phyloP scores from a whole-genome alignment of 2,329 filamentous ascomycete genomes.

The Calonectria naviculata region DNA sequence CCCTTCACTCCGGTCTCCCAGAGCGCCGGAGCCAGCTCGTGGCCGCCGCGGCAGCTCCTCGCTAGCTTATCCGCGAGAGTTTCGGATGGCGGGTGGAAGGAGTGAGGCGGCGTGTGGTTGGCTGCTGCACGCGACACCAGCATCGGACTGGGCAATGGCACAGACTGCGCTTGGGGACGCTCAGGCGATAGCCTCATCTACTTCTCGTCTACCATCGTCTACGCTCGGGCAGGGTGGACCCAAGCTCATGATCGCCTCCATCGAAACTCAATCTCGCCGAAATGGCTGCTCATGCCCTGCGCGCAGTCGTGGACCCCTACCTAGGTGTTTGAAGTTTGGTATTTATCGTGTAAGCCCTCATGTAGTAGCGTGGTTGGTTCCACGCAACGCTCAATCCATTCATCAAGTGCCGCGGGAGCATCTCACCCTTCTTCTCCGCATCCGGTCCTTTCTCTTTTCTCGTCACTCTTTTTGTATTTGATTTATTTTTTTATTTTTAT shows the following conservation, averaged over 20 bases:
- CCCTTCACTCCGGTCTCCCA: neutral
- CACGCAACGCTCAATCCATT: neutral
- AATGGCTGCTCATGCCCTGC: neutral
- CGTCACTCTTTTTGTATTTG: neutral
- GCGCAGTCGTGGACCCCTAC: neutral
- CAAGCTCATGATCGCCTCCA: neutral
- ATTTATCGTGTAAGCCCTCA: conserved; percentile 10
- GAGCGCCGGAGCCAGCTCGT: neutral
- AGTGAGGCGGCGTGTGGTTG: neutral
- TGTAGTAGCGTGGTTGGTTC: neutral
- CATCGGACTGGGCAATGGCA: neutral
- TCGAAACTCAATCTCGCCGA: neutral
- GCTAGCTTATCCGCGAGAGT: conserved; percentile 3
- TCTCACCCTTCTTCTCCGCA: neutral
- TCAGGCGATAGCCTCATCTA: conserved; percentile 1
- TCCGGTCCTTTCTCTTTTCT: neutral
- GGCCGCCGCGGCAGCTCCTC: neutral
- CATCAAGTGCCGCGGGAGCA: neutral
- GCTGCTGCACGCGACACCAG: neutral
- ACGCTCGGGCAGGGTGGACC: neutral
- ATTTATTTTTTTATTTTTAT: neutral
- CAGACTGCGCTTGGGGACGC: conserved; percentile 8
- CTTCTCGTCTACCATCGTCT: neutral
- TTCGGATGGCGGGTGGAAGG: neutral
- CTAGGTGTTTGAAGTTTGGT: neutral